Conservation (phyloP, 2,329 filamentous ascomycete species). For the Pseudopithomyces maydicus region DNA sequence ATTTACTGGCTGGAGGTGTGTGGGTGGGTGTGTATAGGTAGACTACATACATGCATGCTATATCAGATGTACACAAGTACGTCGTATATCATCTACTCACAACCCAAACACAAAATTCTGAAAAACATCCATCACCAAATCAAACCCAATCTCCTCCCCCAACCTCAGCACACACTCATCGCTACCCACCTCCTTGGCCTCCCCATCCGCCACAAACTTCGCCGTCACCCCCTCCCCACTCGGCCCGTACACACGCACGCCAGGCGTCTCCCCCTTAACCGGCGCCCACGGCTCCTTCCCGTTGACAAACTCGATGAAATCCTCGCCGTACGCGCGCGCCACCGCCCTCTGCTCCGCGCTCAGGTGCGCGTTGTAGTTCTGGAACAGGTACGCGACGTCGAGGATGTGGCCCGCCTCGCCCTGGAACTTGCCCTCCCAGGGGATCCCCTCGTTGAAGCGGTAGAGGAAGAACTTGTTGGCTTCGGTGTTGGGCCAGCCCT, state of each 20-base stretch:
- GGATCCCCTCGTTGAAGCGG: slow-evolving; percentile 42
- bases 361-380: slow-evolving; percentile 39
- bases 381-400: slow-evolving; percentile 40
- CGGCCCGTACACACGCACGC: slow-evolving; percentile 38
- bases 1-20: too few species aligned
- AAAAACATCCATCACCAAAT: slow-evolving; percentile 28
- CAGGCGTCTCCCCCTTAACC: slow-evolving; percentile 23
- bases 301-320: slow-evolving; percentile 41
- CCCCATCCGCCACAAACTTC: slow-evolving; percentile 30
- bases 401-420: slow-evolving; percentile 42
- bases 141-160: slow-evolving; percentile 31
- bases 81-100: too few species aligned
- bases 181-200: slow-evolving; percentile 33
- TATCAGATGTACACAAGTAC: too few species aligned
- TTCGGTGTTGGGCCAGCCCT: slow-evolving; percentile 36
- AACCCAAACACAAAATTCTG: slow-evolving; percentile 33
- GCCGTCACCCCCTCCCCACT: slow-evolving; percentile 31
- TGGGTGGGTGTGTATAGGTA: too few species aligned
- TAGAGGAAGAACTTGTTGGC: slow-evolving; percentile 38
- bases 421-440: slow-evolving; percentile 41
- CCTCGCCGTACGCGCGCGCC: slow-evolving; percentile 29
- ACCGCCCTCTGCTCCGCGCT: slow-evolving; percentile 26
- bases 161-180: slow-evolving; percentile 30
- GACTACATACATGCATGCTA: too few species aligned
- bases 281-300: slow-evolving; percentile 40